These are phyloP conservation scores for Solanum chilense DNA, from an alignment of 257 asterid species.

Conservation along the genomic window DNA sequence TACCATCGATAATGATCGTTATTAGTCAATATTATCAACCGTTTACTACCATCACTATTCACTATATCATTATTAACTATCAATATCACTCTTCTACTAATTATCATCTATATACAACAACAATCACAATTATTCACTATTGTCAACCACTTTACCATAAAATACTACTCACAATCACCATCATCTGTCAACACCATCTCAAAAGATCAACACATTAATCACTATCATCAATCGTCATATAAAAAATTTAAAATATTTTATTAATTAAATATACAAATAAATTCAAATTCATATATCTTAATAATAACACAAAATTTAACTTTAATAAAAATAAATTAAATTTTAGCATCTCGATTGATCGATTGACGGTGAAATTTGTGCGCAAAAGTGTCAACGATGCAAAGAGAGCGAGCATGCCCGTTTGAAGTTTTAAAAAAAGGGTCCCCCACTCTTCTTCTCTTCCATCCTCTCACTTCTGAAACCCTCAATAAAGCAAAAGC, in stretches of 20 bases:
- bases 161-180: not conserved
- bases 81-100: not conserved
- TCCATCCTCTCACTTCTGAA: not conserved
- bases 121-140: not conserved
- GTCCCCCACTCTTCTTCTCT: not conserved
- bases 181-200: not conserved
- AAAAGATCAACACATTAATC: not conserved
- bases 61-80: not conserved
- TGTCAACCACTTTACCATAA: not conserved
- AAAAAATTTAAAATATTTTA: no score
- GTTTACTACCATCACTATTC: no score
- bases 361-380: not conserved
- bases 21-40: not conserved
- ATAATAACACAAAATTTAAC: no score
- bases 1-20: no score
- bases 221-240: not conserved
- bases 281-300: no score
- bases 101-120: not conserved
- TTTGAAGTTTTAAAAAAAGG: not conserved
- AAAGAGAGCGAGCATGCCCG: not conserved
- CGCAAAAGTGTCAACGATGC: not conserved
- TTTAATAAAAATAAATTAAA: no score
- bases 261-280: no score
- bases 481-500: conserved; percentile 26
- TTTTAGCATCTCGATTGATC: not conserved